phyloP scores from a whole-genome alignment of 1,284 basidiomycete species.

The Puccinia triticina region DNA sequence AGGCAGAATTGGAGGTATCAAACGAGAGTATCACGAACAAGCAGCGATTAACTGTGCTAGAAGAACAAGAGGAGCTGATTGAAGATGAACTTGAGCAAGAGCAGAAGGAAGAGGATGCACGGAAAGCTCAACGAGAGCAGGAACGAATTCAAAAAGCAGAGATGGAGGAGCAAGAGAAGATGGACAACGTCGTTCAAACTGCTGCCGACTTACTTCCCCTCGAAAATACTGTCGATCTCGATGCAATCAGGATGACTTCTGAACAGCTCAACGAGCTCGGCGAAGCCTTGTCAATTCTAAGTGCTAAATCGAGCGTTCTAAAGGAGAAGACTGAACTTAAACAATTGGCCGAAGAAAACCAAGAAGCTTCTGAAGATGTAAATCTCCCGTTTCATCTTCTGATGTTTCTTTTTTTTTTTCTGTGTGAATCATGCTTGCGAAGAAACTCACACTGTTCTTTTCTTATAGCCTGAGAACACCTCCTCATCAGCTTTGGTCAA shows the following conservation, averaged over 20 bases:
- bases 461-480: conserved; percentile 34
- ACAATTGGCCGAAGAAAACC: conserved; percentile 85
- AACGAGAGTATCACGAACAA: conserved; percentile 93
- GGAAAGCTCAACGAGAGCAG: conserved; percentile 54
- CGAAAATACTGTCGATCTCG: conserved; percentile 61
- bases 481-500: conserved; percentile 77
- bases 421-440: background rate
- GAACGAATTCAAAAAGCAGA: conserved; percentile 51
- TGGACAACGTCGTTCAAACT: conserved; percentile 53
- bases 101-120: conserved; percentile 57
- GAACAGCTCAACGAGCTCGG: conserved; percentile 94
- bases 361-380: conserved; percentile 67
- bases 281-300: conserved; percentile 86
- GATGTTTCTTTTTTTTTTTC: background rate
- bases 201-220: conserved; percentile 41
- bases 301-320: conserved; percentile 92
- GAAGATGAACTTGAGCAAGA: conserved; percentile 99
- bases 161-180: conserved; percentile 50
- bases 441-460: background rate
- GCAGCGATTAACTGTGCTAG: conserved; percentile 94
- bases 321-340: conserved; percentile 92
- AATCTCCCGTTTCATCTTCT: background rate
- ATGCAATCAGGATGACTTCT: conserved; percentile 89
- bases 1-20: conserved; percentile 93
- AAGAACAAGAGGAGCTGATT: conserved; percentile 98